These are phyloP conservation scores for Aspergillus thermomutatus DNA, from an alignment of 2,329 filamentous ascomycete genomes.

Conservation along the genomic window DNA sequence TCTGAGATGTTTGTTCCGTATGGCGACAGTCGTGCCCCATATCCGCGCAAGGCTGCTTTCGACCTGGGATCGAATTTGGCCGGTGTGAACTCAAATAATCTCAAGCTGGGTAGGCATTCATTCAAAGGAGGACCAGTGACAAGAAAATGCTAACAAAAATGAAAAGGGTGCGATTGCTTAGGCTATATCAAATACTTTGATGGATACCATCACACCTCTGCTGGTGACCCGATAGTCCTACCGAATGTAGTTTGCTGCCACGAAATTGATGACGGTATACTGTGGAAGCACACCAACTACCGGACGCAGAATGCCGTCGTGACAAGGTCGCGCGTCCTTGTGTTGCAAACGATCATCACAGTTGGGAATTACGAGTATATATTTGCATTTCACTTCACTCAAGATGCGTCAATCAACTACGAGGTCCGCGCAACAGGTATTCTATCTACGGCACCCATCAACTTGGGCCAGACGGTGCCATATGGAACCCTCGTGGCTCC, in stretches of 20 bases:
- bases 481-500: conserved; percentile 41
- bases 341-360: conserved; percentile 41
- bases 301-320: conserved; percentile 35
- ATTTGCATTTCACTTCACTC: conserved; percentile 42
- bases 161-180: conserved; percentile 43
- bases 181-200: conserved; percentile 45
- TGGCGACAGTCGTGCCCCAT: conserved; percentile 40
- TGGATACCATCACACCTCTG: conserved; percentile 33
- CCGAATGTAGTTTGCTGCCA: conserved; percentile 45
- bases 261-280: conserved; percentile 38
- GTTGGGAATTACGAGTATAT: conserved; percentile 46
- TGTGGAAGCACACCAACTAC: conserved; percentile 42
- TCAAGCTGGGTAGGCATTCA: background rate
- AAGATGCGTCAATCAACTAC: conserved; percentile 40
- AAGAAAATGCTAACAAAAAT: conserved; percentile 40
- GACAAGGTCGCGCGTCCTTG: conserved; percentile 30
- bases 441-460: conserved; percentile 39
- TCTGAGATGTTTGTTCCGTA: conserved; percentile 48
- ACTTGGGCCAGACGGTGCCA: conserved; percentile 29
- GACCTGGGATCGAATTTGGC: conserved; percentile 33
- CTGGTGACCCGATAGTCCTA: conserved; percentile 35
- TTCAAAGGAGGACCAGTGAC: background rate
- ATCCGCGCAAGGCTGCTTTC: conserved; percentile 43
- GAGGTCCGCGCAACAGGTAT: conserved; percentile 48
- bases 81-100: background rate